Conservation (phyloP, 2,329 filamentous ascomycete species). For the Cercospora sp. region DNA sequence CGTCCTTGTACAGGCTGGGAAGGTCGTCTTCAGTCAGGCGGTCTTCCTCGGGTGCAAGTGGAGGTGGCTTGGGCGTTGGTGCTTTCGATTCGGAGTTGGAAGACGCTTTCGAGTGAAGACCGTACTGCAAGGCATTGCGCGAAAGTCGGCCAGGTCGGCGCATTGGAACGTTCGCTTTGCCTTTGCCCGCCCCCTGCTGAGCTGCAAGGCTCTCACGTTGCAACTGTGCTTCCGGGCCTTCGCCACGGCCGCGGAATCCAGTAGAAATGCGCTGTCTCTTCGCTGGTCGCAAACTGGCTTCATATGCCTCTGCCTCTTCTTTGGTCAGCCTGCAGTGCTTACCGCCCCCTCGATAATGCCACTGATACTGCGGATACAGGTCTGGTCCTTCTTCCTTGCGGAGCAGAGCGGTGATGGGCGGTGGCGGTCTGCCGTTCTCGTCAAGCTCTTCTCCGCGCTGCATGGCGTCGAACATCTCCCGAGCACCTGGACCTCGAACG, state of each 20-base stretch:
- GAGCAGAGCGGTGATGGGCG: conserved; percentile 32
- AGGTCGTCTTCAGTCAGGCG: conserved; percentile 35
- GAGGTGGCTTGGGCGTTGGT: conserved; percentile 37
- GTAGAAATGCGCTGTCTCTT: conserved; percentile 18
- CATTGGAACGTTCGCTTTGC: conserved; percentile 8
- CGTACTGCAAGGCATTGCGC: conserved; percentile 12
- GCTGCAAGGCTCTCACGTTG: conserved; percentile 27
- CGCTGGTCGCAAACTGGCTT: conserved; percentile 11
- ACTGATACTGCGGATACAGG: conserved; percentile 34
- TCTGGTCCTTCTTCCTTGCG: conserved; percentile 37
- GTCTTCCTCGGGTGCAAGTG: conserved; percentile 39
- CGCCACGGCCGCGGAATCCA: conserved; percentile 12
- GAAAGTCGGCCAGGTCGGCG: conserved; percentile 15
- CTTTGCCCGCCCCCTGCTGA: conserved; percentile 14
- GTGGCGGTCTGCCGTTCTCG: conserved; percentile 20
- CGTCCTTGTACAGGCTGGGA: conserved; percentile 33
- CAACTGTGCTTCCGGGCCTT: conserved; percentile 31
- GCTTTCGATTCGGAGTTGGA: conserved; percentile 30
- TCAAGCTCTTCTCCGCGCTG: conserved; percentile 26
- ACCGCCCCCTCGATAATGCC: conserved; percentile 39
- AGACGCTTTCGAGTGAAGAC: conserved; percentile 20
- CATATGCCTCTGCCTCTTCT: conserved; percentile 24
- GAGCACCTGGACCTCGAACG: conserved; percentile 33
- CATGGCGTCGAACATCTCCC: conserved; percentile 17
- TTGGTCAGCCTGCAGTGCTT: conserved; percentile 38